These are phyloP conservation scores for Loxodes magnus DNA, from an alignment of 73 alveolate genomes.

Conservation along the genomic window DNA sequence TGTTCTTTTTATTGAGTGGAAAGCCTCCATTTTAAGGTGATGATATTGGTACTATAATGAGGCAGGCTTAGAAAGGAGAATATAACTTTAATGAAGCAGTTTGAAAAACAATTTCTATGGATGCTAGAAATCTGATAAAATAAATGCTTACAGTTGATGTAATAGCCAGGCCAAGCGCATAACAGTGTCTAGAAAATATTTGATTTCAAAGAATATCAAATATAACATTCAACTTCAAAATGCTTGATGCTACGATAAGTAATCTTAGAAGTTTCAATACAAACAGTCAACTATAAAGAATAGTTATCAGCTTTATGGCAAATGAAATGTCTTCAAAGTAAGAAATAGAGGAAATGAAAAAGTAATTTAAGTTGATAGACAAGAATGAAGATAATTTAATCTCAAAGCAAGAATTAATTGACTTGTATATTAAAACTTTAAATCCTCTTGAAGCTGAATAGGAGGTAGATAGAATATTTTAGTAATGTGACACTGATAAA, in stretches of 20 bases:
- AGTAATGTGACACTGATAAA: neutral
- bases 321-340: neutral
- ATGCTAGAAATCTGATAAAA: neutral
- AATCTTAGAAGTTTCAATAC: neutral
- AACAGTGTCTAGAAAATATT: neutral
- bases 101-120: neutral
- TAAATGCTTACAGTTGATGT: neutral
- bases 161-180: neutral
- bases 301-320: neutral
- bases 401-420: neutral
- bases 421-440: neutral
- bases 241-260: neutral
- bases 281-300: neutral
- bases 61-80: neutral
- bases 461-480: neutral
- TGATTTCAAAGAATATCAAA: neutral
- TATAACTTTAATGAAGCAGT: neutral
- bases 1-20: slow-evolving; percentile 19
- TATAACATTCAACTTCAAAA: neutral
- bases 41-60: neutral
- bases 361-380: neutral
- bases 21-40: slow-evolving; percentile 15
- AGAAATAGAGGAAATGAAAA: neutral
- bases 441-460: neutral
- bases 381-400: neutral